Evolutionary conservation across 257 asterid genomes (phyloP).

Genomic region (Jaltomata sinuosa): DNA sequence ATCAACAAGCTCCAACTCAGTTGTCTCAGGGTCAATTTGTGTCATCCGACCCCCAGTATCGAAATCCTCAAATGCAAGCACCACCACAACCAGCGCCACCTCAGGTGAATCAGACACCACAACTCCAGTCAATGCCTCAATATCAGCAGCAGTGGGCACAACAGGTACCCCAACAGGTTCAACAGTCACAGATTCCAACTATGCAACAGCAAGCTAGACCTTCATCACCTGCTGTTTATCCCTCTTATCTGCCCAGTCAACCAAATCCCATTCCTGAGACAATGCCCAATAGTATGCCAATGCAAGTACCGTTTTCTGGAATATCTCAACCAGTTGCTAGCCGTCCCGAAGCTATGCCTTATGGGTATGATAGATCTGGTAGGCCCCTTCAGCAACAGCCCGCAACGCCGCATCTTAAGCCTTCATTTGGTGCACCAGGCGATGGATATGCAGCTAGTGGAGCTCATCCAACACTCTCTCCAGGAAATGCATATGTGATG

Average conservation of each 20-base stretch:
- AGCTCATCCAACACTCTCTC: constrained; percentile 50
- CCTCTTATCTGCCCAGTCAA: constrained; percentile 47
- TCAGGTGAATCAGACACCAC: constrained; percentile 54
- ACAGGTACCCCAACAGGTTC: constrained; percentile 41
- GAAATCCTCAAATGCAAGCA: constrained; percentile 49
- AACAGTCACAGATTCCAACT: constrained; percentile 25
- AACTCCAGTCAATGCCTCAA: constrained; percentile 38
- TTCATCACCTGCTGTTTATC: constrained; percentile 52
- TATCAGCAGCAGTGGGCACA: constrained; percentile 81
- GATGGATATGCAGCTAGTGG: constrained; percentile 61
- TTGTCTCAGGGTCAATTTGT: constrained; percentile 52
- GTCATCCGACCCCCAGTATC: constrained; percentile 34
- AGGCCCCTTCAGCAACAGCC: constrained; percentile 62
- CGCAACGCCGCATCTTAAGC: constrained; percentile 44
- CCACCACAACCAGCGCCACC: constrained; percentile 47
- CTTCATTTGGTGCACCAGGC: constrained; percentile 40
- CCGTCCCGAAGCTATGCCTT: constrained; percentile 49
- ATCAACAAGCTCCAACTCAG: constrained; percentile 26
- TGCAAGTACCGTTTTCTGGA: constrained; percentile 53
- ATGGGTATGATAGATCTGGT: constrained; percentile 43
- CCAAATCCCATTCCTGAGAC: constrained; percentile 57
- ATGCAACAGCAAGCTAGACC: constrained; percentile 62
- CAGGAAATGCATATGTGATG: constrained; percentile 55
- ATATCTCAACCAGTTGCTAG: constrained; percentile 35
- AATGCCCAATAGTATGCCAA: constrained; percentile 55